Percentiles rank a stretch among this genome's conserved stretches.
These are phyloP conservation scores for Pythium apleroticum DNA, from an alignment of 352 stramenopile genomes.

Conservation along the genomic window DNA sequence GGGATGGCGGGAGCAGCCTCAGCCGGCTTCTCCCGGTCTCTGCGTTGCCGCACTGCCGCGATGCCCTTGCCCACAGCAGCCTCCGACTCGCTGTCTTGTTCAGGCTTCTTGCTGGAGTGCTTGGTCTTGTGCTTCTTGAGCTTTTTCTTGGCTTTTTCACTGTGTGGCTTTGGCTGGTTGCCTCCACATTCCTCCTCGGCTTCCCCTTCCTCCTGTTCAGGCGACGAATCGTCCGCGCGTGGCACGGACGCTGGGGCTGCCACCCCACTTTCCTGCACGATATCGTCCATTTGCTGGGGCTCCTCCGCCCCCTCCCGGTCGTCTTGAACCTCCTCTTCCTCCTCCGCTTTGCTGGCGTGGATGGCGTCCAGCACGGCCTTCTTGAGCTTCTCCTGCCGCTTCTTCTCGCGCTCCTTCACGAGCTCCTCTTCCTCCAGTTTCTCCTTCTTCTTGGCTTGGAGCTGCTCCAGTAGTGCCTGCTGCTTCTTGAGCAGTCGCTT, in stretches of 20 bases:
- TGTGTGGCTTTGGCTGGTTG: conserved; percentile 8
- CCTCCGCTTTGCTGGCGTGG: conserved; percentile 35
- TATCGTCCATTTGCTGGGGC: conserved; percentile 2
- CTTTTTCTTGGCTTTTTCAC: conserved; percentile 19
- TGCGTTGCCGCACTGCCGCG: background rate
- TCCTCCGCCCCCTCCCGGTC: conserved; percentile 12
- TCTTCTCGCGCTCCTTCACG: conserved; percentile 47
- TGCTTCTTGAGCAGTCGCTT: conserved; percentile 64
- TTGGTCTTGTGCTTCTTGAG: conserved; percentile 8
- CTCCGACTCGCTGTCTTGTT: background rate
- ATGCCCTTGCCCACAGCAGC: background rate
- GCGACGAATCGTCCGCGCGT: no score
- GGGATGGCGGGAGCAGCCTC: background rate
- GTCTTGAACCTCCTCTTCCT: conserved; percentile 21
- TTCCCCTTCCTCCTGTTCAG: conserved; percentile 6
- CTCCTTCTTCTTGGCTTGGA: conserved; percentile 56
- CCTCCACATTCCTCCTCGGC: conserved; percentile 3
- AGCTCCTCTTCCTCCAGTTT: conserved; percentile 46
- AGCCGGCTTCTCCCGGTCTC: conserved; percentile 14
- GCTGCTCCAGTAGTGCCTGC: conserved; percentile 46
- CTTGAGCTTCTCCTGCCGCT: conserved; percentile 57
- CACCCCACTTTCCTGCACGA: background rate
- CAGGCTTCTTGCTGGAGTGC: background rate
- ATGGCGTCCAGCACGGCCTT: conserved; percentile 55
- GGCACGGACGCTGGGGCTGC: no score